phyloP scores from a whole-genome alignment of 352 stramenopile genomes.

The Globisporangium uncinulatum region DNA sequence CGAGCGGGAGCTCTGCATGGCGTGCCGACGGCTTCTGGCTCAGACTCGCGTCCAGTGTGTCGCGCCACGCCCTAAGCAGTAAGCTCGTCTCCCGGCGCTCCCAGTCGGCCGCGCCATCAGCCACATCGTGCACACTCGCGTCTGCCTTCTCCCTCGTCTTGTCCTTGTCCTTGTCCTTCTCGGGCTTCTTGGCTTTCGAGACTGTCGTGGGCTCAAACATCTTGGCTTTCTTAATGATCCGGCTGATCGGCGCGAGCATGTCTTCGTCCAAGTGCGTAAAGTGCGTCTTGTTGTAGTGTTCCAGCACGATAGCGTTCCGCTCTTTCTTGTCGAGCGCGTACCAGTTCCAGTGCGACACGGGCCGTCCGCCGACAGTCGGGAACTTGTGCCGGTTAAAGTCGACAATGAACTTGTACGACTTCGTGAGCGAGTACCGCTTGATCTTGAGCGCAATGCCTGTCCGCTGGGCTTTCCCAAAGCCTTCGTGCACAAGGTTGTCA shows the following conservation, averaged over 20 bases:
- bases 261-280: conserved; percentile 14
- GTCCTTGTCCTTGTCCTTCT: neutral
- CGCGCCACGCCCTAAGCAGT: conserved; percentile 8
- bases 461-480: conserved; percentile 4
- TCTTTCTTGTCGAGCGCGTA: conserved; percentile 11
- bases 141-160: no score
- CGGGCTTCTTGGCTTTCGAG: neutral
- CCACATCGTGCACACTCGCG: no score
- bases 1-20: neutral
- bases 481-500: conserved; percentile 8
- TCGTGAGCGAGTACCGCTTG: conserved; percentile 13
- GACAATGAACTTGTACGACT: conserved; percentile 13
- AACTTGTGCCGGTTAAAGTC: conserved; percentile 13
- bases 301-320: conserved; percentile 3
- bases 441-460: conserved; percentile 12
- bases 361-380: conserved; percentile 4
- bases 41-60: conserved; percentile 2
- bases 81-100: conserved; percentile 10
- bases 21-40: conserved; percentile 1
- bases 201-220: conserved; percentile 3
- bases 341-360: conserved; percentile 6
- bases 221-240: conserved; percentile 10
- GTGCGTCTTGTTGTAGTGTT: conserved; percentile 16
- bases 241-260: conserved; percentile 6
- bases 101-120: neutral